A percentile compares a stretch with the other conserved stretches of the same genome.
Evolutionary conservation across 2,329 filamentous ascomycete genomes (phyloP).

Genomic region (Neonectria hederae): DNA sequence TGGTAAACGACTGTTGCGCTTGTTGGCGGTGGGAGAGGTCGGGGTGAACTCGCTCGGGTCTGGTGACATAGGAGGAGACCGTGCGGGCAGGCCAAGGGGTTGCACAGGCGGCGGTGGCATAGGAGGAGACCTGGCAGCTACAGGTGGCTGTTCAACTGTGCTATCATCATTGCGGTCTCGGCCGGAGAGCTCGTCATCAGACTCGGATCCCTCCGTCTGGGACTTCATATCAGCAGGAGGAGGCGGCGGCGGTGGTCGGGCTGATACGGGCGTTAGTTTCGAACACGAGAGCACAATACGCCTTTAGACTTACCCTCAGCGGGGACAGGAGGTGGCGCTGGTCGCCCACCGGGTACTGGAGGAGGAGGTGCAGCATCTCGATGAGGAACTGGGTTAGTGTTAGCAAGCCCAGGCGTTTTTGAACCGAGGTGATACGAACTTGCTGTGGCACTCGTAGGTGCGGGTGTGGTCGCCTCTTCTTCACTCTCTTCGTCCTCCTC

Average conservation of each 20-base stretch:
- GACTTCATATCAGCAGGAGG: slow-evolving; percentile 66
- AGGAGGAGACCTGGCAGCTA: slow-evolving; percentile 50
- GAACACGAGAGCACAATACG: slow-evolving; percentile 31
- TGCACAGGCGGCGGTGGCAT: slow-evolving; percentile 53
- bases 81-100: slow-evolving; percentile 39
- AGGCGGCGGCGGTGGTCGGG: slow-evolving; percentile 67
- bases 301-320: slow-evolving; percentile 64
- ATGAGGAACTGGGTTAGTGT: slow-evolving; percentile 45
- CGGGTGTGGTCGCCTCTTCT: slow-evolving; percentile 48
- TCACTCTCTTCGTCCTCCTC: slow-evolving; percentile 47
- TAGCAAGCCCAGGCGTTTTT: slow-evolving; percentile 30
- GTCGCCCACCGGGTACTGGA: slow-evolving; percentile 61
- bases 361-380: slow-evolving; percentile 51
- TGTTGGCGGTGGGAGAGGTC: slow-evolving; percentile 58
- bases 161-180: slow-evolving; percentile 56
- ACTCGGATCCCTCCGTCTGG: slow-evolving; percentile 81
- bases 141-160: slow-evolving; percentile 35
- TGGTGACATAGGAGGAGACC: slow-evolving; percentile 46
- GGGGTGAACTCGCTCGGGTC: slow-evolving; percentile 51
- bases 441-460: slow-evolving; percentile 38
- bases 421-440: slow-evolving; percentile 30
- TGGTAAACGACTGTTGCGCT: slow-evolving; percentile 65
- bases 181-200: slow-evolving; percentile 84
- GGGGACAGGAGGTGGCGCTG: slow-evolving; percentile 67
- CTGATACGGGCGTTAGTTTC: slow-evolving; percentile 52